Evolutionary conservation across 768 basidiomycete genomes (phyloP), one percentile per base, ranked within the genome.

Genomic region (Royoungia palumana): DNA sequence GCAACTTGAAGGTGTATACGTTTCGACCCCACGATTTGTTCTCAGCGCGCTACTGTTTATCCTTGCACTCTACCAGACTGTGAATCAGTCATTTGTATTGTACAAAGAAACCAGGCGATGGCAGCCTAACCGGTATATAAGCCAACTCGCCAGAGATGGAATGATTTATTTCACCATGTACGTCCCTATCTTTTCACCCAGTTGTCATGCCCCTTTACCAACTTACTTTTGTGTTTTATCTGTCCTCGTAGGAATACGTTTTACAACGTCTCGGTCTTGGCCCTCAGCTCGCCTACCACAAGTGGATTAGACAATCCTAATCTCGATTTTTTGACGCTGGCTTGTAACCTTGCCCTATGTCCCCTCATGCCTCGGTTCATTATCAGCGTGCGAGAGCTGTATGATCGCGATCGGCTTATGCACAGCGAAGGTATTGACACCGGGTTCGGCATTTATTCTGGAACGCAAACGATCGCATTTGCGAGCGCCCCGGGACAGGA

Each of bases 21-120:
- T n/a, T 27, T 6, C n/a, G n/a, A 5, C 14, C 2, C 50, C 50
- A 4, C 43, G 46, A 10, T 43, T 55, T 8, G 8, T 44, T 17
- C 41, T 61, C 4, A 40, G 47, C 8, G 14, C 4, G 16, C 17
- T 35, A 13, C 30, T 61, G 22, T 37, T 41, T 6, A 14, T 10
- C 3, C 21, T 49, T 5, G 41, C 27, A 22, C 6, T 37, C 20
- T 27, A 27, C 5, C 41, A 21, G 16, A 14, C 28, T n/a, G 5
- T 22, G 19, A 49, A 28, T 11, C 32, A 53, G 12, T 53, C 42
- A 2, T 11, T 53, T 19, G 24, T 27, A 6, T 35, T 53, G 51
- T 24, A 50, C 12, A 44, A 16, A 19, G 34, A 13, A 24, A 35
- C 38, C 3, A 41, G 6, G 3, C 30, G 12, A 6, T 53, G 51